Conservation (phyloP, 495 filamentous ascomycete species). For the Letharia lupina region DNA sequence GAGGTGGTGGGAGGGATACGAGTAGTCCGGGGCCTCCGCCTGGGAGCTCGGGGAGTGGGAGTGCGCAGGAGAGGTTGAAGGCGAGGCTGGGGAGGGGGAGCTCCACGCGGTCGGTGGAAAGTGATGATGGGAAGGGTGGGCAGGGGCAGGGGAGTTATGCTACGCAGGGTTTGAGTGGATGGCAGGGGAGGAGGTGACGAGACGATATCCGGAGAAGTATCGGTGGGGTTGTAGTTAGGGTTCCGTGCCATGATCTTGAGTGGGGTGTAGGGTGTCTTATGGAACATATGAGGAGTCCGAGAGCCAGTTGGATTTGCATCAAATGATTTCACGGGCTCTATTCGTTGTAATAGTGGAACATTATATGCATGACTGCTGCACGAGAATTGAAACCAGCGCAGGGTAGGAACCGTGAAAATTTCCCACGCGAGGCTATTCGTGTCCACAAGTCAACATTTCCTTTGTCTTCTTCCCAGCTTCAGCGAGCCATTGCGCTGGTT, state of each 20-base stretch:
- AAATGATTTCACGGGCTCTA: not conserved
- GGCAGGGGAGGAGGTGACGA: slow-evolving; percentile 17
- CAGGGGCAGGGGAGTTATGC: slow-evolving; percentile 21
- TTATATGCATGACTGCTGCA: not conserved
- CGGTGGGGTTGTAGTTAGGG: not conserved
- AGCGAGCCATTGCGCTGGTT: not conserved
- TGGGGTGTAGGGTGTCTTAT: not conserved
- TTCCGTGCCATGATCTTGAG: not conserved
- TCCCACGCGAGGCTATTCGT: not conserved
- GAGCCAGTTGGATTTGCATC: not conserved
- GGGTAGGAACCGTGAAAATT: slow-evolving; percentile 8
- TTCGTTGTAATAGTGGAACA: not conserved
- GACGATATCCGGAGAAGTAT: not conserved
- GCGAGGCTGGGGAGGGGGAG: slow-evolving; percentile 49
- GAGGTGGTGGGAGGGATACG: slow-evolving; percentile 38
- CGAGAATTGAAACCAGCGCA: not conserved
- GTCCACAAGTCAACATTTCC: not conserved
- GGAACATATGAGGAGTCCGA: not conserved
- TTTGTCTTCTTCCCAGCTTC: not conserved
- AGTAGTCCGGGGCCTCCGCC: slow-evolving; percentile 30
- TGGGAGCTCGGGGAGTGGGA: slow-evolving; percentile 13
- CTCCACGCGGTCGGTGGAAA: not conserved
- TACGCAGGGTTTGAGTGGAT: slow-evolving; percentile 24
- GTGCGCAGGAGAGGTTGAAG: slow-evolving; percentile 57
- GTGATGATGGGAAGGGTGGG: slow-evolving; percentile 15